A percentile compares a stretch with the other conserved stretches of the same genome.
Evolutionary conservation across 176 grass and related monocot genomes (phyloP).

Genomic region (Poa pratensis): DNA sequence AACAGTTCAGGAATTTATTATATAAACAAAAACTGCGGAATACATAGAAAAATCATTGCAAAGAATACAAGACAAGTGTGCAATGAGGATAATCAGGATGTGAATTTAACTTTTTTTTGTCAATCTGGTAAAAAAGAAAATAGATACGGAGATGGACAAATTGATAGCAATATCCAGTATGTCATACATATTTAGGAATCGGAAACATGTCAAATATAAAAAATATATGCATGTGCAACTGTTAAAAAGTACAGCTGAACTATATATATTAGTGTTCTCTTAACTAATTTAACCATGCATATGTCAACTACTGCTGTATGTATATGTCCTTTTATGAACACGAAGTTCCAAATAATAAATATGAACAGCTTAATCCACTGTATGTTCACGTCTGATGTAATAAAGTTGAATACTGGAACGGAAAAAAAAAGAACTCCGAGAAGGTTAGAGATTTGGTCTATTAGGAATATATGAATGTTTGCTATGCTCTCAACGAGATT

Average conservation of each 20-base stretch:
- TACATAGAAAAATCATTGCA: background rate
- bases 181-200: background rate
- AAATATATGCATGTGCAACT: background rate
- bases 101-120: background rate
- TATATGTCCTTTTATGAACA: background rate
- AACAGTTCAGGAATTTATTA: background rate
- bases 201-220: background rate
- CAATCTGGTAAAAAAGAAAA: background rate
- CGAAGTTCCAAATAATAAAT: background rate
- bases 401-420: slow-evolving; percentile 9
- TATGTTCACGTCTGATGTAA: slow-evolving; percentile 12
- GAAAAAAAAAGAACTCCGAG: background rate
- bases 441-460: background rate
- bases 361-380: slow-evolving; percentile 10
- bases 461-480: slow-evolving; percentile 4
- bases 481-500: background rate
- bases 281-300: slow-evolving; percentile 2
- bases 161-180: background rate
- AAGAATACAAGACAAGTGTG: background rate
- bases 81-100: slow-evolving; percentile 22
- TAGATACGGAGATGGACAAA: background rate
- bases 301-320: background rate
- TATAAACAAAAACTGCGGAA: background rate
- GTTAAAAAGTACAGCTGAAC: background rate
- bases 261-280: slow-evolving; percentile 9